These are phyloP conservation scores for Neurospora hispaniola DNA, from an alignment of 495 filamentous ascomycete species.

Conservation along the genomic window DNA sequence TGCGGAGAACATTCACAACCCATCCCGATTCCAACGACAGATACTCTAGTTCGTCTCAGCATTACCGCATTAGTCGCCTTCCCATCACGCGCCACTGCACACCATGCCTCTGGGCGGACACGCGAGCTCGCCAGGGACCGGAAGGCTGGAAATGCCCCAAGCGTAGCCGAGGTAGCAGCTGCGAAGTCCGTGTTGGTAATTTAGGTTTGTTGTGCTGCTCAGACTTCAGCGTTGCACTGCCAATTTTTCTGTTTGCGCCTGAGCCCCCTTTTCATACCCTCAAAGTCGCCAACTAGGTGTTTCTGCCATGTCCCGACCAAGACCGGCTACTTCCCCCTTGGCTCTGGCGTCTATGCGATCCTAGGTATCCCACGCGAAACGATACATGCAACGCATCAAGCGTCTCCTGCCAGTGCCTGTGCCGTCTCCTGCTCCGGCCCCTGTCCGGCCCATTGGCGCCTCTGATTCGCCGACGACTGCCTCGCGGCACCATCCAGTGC, in stretches of 20 bases:
- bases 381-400: conserved; percentile 13
- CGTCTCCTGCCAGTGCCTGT: background rate
- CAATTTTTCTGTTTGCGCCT: conserved; percentile 20
- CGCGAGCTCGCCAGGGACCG: background rate
- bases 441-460: conserved; percentile 11
- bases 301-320: conserved; percentile 13
- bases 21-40: background rate
- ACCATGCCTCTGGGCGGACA: background rate
- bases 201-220: background rate
- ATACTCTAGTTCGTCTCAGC: background rate
- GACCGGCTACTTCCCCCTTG: conserved; percentile 10
- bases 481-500: background rate
- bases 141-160: background rate
- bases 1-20: background rate
- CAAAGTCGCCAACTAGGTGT: background rate
- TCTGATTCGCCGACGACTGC: conserved; percentile 19
- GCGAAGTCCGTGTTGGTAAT: background rate
- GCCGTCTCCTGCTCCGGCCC: background rate
- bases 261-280: conserved; percentile 8
- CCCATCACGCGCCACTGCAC: background rate
- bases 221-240: conserved; percentile 1
- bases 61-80: background rate
- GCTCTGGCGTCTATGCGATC: conserved; percentile 3
- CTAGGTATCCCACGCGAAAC: conserved; percentile 13
- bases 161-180: background rate